Base-by-base conservation (phyloP, 306 rosid species). In the Rosa chinensis region DNA sequence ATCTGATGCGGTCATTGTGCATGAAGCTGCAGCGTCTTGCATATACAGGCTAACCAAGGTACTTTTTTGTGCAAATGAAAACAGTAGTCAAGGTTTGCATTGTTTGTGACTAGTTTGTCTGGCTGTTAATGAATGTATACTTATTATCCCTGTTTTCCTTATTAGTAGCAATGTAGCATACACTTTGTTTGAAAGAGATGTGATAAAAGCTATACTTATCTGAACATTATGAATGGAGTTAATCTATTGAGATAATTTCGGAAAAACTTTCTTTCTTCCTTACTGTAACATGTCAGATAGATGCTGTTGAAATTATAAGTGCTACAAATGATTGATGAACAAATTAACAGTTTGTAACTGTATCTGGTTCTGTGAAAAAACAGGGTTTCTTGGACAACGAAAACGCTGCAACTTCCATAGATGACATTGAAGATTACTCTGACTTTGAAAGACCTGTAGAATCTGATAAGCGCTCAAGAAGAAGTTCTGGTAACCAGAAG, bases 21-120 rank as follows among this genome's bases (percentile, higher is more conserved):
- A 89, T 77, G 97, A 94, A 89, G 97, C 94, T 79, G 99, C 99
- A 52, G 97, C 93, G 47, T 92, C 93, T 16, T 95, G 87, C 58
- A 86, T 94, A 76, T 95, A 94, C 79, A 87, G 99, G 86, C 88
- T 92, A 79, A 89, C 99, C 76, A 94, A 91, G 99, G 99, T 94
- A 85, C 45, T 39, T 73, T 77, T 50, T 39, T 63, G 39, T 82
- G 44, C 49, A 45, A 40, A 18, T 25, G 21, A 71, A 79, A 43
- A 42, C 23, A 66, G 45, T 48, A 35, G 52, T 63, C 82, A 63
- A 66, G 49, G 63, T 78, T 49, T 52, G 23, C 53, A 45, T 55
- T 74, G 45, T 78, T 55, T 35, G 43, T 56, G 5, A 70, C 61
- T 49, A 5, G 16, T 44, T 50, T 63, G 55, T 48, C 45, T 80